phyloP scores from a whole-genome alignment of 495 filamentous ascomycete genomes.

The Xylaria grammica region DNA sequence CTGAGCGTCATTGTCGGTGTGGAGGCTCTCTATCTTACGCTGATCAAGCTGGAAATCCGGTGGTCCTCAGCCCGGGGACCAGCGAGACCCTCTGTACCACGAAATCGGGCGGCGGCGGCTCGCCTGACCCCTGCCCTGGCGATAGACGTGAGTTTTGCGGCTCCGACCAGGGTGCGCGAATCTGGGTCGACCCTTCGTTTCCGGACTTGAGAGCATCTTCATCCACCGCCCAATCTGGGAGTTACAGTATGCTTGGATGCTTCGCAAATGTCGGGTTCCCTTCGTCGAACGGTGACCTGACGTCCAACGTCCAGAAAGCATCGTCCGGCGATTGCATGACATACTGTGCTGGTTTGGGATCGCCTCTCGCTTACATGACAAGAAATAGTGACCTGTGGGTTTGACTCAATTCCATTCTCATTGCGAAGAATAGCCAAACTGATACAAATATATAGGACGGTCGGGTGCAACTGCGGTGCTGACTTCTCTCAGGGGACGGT shows the following conservation, averaged over 20 bases:
- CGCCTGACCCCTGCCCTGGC: background rate
- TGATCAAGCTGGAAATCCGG: background rate
- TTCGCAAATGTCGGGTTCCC: constrained; percentile 12
- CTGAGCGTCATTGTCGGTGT: constrained; percentile 30
- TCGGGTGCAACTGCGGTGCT: constrained; percentile 10
- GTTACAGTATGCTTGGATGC: constrained; percentile 12
- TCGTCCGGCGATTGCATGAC: no score
- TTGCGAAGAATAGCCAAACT: background rate
- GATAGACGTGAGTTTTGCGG: constrained; percentile 20
- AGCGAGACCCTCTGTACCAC: background rate
- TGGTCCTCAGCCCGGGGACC: background rate
- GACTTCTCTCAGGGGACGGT: background rate
- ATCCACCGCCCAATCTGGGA: background rate
- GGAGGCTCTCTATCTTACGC: constrained; percentile 14
- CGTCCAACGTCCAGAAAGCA: no score
- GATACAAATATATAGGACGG: background rate
- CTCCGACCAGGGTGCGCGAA: constrained; percentile 10
- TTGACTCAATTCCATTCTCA: background rate
- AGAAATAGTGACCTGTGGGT: background rate
- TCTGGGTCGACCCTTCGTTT: constrained; percentile 20
- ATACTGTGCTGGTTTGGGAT: no score
- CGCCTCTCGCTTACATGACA: constrained; percentile 1
- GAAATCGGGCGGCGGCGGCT: background rate
- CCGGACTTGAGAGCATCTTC: constrained; percentile 14
- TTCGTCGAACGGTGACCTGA: no score